These are phyloP conservation scores for Kuraishia floccosa DNA, from an alignment of 805 yeast species.

Conservation along the genomic window DNA sequence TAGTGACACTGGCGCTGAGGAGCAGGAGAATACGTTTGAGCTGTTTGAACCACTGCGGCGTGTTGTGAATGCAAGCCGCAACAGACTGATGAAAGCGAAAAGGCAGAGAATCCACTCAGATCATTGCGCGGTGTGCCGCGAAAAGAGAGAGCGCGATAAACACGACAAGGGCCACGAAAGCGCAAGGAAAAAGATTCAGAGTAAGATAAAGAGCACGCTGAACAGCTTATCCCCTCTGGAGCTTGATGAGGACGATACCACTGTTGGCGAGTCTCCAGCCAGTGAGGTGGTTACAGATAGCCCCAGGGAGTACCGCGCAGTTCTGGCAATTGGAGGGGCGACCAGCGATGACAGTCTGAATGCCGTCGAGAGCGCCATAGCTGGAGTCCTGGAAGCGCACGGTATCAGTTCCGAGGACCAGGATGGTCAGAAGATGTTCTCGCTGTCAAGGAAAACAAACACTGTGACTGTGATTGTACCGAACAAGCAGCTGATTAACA, in stretches of 20 bases:
- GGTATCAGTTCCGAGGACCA: slow-evolving; percentile 7
- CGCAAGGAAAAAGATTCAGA: background rate
- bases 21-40: slow-evolving; percentile 2
- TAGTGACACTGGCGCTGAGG: slow-evolving; percentile 2
- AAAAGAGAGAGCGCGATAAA: slow-evolving; percentile 8
- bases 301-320: slow-evolving; percentile 29
- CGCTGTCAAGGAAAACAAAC: slow-evolving; percentile 38
- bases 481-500: slow-evolving; percentile 36
- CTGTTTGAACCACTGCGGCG: slow-evolving; percentile 8
- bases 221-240: background rate
- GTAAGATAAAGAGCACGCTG: background rate
- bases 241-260: background rate
- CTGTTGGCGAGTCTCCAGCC: background rate
- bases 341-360: slow-evolving; percentile 53
- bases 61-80: slow-evolving; percentile 8
- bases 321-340: slow-evolving; percentile 54
- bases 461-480: slow-evolving; percentile 43
- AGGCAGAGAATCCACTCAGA: slow-evolving; percentile 22
- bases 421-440: slow-evolving; percentile 5
- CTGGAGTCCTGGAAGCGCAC: slow-evolving; percentile 10
- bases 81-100: slow-evolving; percentile 9
- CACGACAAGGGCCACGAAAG: slow-evolving; percentile 6
- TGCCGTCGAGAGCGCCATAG: slow-evolving; percentile 32
- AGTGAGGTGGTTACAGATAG: slow-evolving; percentile 10
- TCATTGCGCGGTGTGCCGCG: slow-evolving; percentile 29